phyloP scores from a whole-genome alignment of 106 monocot genomes.

The Apostasia shenzhenica region DNA sequence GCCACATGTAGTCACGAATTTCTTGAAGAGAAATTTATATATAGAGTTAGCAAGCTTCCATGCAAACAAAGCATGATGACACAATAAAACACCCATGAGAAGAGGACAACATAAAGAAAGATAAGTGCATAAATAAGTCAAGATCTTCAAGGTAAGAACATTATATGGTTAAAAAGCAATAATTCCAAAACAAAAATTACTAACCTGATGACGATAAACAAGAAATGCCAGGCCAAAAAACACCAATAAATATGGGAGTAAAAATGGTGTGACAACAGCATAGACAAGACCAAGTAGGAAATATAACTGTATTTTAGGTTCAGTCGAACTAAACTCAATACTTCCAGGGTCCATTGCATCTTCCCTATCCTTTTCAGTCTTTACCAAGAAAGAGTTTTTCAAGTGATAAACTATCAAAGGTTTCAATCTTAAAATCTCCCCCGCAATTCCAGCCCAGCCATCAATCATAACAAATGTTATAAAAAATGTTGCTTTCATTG shows the following conservation, averaged over 20 bases:
- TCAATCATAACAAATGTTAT: slow-evolving; percentile 85
- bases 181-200: neutral
- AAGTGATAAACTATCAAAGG: slow-evolving; percentile 63
- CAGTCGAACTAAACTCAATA: slow-evolving; percentile 45
- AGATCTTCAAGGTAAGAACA: neutral
- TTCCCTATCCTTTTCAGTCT: slow-evolving; percentile 82
- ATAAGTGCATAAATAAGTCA: neutral
- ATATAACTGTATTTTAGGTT: slow-evolving; percentile 73
- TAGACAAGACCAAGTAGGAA: slow-evolving; percentile 82
- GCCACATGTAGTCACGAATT: too few relatives aligned
- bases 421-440: slow-evolving; percentile 62
- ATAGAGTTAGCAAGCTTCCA: too few relatives aligned
- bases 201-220: slow-evolving; percentile 75
- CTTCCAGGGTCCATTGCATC: slow-evolving; percentile 78
- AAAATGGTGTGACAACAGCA: slow-evolving; percentile 60
- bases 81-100: neutral
- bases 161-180: neutral
- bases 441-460: slow-evolving; percentile 78
- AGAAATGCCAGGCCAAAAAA: slow-evolving; percentile 66
- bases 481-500: slow-evolving; percentile 82
- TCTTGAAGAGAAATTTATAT: too few relatives aligned
- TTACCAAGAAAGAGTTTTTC: slow-evolving; percentile 72
- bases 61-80: too few relatives aligned
- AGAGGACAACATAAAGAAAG: neutral
- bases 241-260: slow-evolving; percentile 68